A percentile compares a stretch with the other conserved stretches of the same genome.
These are phyloP conservation scores for Casaregolazyma lundiana DNA, from an alignment of 1,139 yeast species.

Conservation along the genomic window DNA sequence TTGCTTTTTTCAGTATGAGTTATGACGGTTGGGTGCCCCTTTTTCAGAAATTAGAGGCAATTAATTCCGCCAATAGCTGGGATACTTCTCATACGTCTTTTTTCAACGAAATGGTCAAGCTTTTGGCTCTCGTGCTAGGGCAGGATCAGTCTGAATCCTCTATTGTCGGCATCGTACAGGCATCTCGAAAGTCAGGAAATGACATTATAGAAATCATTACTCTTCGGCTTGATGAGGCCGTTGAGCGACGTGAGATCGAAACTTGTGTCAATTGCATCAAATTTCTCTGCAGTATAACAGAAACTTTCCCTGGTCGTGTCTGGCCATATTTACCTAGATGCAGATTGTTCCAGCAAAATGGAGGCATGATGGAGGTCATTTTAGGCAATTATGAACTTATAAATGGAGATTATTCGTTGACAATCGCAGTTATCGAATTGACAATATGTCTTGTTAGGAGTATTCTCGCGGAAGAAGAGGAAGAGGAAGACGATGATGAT, in stretches of 20 bases:
- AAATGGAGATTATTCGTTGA: constrained; percentile 60
- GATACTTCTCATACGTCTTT: constrained; percentile 45
- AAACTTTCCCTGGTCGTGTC: constrained; percentile 57
- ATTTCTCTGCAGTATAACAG: constrained; percentile 47
- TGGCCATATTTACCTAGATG: constrained; percentile 78
- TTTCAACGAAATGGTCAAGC: constrained; percentile 31
- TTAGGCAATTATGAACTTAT: constrained; percentile 74
- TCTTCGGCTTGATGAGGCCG: constrained; percentile 62
- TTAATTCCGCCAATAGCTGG: constrained; percentile 28
- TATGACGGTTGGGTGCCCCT: constrained; percentile 85
- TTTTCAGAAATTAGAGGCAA: constrained; percentile 74
- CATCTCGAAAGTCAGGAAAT: constrained; percentile 42
- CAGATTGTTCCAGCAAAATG: constrained; percentile 57
- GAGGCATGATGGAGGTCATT: constrained; percentile 59
- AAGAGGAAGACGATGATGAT: background rate
- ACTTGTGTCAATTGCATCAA: constrained; percentile 47
- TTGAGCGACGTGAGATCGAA: constrained; percentile 49
- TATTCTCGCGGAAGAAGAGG: constrained; percentile 37
- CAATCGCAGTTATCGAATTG: constrained; percentile 54
- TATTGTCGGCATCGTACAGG: constrained; percentile 39
- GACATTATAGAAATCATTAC: constrained; percentile 68
- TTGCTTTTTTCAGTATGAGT: constrained; percentile 62
- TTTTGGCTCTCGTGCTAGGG: constrained; percentile 47
- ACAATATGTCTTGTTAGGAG: constrained; percentile 51
- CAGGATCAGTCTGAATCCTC: constrained; percentile 41